These are phyloP conservation scores for Sisymbrium altissimum DNA, from an alignment of 345 rosid species.

Conservation along the genomic window DNA sequence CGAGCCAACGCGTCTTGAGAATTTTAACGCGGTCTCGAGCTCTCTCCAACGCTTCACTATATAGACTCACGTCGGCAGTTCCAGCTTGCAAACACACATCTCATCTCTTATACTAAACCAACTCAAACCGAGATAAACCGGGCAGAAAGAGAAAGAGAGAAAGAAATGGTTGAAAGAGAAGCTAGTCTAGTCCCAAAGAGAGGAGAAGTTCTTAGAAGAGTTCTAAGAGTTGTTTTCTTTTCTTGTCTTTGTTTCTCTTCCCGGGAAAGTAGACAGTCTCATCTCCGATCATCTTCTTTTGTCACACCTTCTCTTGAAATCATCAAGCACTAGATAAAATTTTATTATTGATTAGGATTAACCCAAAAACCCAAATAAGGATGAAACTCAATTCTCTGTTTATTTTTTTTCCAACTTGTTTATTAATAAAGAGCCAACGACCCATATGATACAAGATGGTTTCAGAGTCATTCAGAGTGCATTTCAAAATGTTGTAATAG, in stretches of 20 bases:
- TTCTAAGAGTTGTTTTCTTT: constrained; percentile 22
- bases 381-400: not conserved
- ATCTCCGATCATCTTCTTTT: constrained; percentile 11
- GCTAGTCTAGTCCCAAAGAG: constrained; percentile 45
- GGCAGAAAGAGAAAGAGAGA: not conserved
- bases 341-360: not conserved
- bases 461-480: not conserved
- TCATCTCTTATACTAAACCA: not conserved
- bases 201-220: constrained; percentile 44
- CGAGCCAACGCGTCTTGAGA: constrained; percentile 27
- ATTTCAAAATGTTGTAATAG: not conserved
- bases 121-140: constrained; percentile 23
- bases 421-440: not conserved
- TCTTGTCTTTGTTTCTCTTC: constrained; percentile 29
- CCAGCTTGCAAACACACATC: constrained; percentile 27
- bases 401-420: not conserved
- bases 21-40: constrained; percentile 22
- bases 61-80: constrained; percentile 32
- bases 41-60: constrained; percentile 19
- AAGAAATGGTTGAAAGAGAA: constrained; percentile 17
- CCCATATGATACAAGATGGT: not conserved
- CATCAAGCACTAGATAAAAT: constrained; percentile 17
- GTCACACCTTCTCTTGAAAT: constrained; percentile 22
- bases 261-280: not conserved
- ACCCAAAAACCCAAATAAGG: constrained; percentile 8